phyloP scores from a whole-genome alignment of 2,329 filamentous ascomycete genomes.

The Trichophyton benhamiae region DNA sequence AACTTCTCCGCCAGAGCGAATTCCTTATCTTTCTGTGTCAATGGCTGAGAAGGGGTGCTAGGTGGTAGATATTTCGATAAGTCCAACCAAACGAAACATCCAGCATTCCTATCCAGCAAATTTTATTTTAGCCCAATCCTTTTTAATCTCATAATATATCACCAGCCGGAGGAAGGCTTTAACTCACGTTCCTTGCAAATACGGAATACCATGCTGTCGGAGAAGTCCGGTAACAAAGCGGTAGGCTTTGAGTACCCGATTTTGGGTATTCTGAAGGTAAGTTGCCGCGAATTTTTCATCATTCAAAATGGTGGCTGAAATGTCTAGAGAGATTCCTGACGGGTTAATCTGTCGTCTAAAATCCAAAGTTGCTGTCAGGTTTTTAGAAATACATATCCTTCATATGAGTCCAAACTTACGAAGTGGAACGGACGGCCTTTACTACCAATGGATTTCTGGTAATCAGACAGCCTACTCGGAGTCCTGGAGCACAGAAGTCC shows the following conservation, averaged over 20 bases:
- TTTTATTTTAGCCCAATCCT: background rate
- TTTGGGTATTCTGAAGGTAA: conserved; percentile 18
- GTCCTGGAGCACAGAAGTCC: conserved; percentile 45
- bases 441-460: conserved; percentile 1
- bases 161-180: background rate
- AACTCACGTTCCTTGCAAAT: conserved; percentile 23
- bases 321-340: conserved; percentile 3
- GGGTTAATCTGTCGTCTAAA: conserved; percentile 5
- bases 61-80: conserved; percentile 34
- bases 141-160: background rate
- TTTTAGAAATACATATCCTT: background rate
- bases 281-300: conserved; percentile 6
- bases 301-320: conserved; percentile 6
- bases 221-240: conserved; percentile 24
- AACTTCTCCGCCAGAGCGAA: conserved; percentile 36
- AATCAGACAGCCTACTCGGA: conserved; percentile 35
- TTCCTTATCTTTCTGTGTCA: conserved; percentile 27
- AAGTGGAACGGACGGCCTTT: background rate
- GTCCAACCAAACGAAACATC: conserved; percentile 47
- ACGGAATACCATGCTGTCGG: conserved; percentile 28
- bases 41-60: conserved; percentile 11
- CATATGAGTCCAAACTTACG: background rate
- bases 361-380: background rate
- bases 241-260: conserved; percentile 19
- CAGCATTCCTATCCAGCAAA: conserved; percentile 34